Evolutionary conservation across 2,329 filamentous ascomycete genomes (phyloP), one percentile per base, ranked within the genome.

Genomic region (Simplicillium sp.): DNA sequence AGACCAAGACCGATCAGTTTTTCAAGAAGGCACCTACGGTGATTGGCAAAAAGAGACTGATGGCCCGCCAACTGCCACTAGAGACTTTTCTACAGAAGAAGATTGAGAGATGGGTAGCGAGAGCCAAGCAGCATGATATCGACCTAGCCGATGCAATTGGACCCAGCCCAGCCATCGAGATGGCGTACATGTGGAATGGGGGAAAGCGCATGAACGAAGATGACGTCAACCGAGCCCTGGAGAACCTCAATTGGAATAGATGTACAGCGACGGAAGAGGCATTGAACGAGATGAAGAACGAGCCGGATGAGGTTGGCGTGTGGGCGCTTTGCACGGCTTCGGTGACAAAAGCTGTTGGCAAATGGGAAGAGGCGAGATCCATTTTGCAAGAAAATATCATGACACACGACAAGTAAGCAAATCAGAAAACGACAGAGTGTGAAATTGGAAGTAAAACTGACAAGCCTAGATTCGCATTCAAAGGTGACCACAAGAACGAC

Each of bases 101-200:
- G 65, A 64, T 97, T 12, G 72, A 78, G 41, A 95, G 94, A 60
- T 96, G 89, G 89, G 83, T 94, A 53, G 77, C 80, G 25, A 73
- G 87, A 16, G 80, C 84, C 4, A 82, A 81, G 54, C 68, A 74
- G 36, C 75, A 80, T 60, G 68, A 73, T 2, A 62, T 87, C 28
- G 75, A 82, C 37, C 67, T 96, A 3, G 74, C 84, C 2, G 90
- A 97, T 50, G 88, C 84, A 0, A 71, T 94, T 8, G 88, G 88
- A 0, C 71, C 86, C 3, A 84, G 81, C 44, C 92, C 92, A 0
- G 68, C 87, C 1, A 77, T 88, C 53, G 92, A 97, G 65, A 94
- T 97, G 84, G 81, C 84, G 11, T 94, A 90, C 58, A 79, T 97
- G 52, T 97, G 89, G 89, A 89, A 87, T 54, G 90, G 89, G 1